A percentile compares a stretch with the other conserved stretches of the same genome.
phyloP scores from a whole-genome alignment of 2,329 filamentous ascomycete species.

The Bipolaris sorokiniana region DNA sequence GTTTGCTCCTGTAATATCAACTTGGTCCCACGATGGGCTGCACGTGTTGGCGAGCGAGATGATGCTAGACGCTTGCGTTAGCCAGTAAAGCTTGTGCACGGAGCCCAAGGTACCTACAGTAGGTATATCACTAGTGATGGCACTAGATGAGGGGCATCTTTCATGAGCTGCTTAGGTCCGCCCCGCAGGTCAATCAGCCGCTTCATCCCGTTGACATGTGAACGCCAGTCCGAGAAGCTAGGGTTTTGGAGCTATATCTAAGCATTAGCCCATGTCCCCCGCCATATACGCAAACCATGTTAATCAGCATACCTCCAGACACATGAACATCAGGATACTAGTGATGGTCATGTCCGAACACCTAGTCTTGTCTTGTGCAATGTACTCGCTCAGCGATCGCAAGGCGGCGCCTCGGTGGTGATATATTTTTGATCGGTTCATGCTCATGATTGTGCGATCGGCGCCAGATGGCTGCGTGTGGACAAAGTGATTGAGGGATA shows the following conservation, averaged over 20 bases:
- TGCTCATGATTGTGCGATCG: slow-evolving; percentile 12
- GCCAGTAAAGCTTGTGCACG: neutral
- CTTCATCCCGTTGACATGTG: slow-evolving; percentile 35
- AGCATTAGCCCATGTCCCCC: neutral
- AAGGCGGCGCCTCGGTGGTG: slow-evolving; percentile 41
- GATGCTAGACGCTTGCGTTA: slow-evolving; percentile 24
- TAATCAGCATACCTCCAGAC: slow-evolving; percentile 32
- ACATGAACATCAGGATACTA: slow-evolving; percentile 39
- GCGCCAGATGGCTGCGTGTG: slow-evolving; percentile 22
- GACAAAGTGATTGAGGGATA: slow-evolving; percentile 35
- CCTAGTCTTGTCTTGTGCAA: slow-evolving; percentile 33
- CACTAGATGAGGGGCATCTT: slow-evolving; percentile 24
- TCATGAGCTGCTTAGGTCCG: slow-evolving; percentile 28
- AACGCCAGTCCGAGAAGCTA: slow-evolving; percentile 31
- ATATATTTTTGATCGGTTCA: slow-evolving; percentile 31
- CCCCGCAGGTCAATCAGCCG: slow-evolving; percentile 39
- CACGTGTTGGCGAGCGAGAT: slow-evolving; percentile 34
- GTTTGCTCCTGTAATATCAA: slow-evolving; percentile 23
- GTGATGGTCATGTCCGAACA: slow-evolving; percentile 35
- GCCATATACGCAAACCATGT: neutral
- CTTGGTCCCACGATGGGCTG: slow-evolving; percentile 34
- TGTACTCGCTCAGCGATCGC: slow-evolving; percentile 29
- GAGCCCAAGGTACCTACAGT: slow-evolving; percentile 24
- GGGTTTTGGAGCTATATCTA: slow-evolving; percentile 34
- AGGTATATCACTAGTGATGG: slow-evolving; percentile 33